Evolutionary conservation across 441 rosid species (phyloP).

Genomic region (Codiaeum variegatum): DNA sequence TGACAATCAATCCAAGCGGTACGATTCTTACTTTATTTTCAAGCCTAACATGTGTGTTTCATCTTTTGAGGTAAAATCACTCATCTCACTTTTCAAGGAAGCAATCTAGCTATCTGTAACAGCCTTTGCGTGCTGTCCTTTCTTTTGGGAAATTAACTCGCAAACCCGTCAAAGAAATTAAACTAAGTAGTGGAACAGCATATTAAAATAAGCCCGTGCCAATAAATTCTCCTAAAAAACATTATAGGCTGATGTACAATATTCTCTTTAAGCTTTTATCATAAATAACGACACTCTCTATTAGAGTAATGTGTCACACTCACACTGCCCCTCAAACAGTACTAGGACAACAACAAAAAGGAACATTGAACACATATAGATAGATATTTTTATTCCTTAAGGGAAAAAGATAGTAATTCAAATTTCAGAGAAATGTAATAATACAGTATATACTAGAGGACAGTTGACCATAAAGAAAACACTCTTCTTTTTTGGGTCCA

Average conservation of each 20-base stretch:
- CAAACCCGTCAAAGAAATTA: no score
- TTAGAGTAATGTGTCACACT: not conserved
- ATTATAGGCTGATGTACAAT: not conserved
- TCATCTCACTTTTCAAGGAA: no score
- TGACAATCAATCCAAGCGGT: no score
- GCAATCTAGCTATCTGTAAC: no score
- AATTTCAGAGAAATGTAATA: not conserved
- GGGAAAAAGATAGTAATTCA: not conserved
- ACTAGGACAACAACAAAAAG: not conserved
- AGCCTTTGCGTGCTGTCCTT: no score
- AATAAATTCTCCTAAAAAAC: not conserved
- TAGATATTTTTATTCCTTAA: not conserved
- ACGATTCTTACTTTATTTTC: no score
- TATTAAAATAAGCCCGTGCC: not conserved
- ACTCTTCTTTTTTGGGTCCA: not conserved
- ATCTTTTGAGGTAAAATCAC: no score
- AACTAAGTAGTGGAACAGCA: not conserved
- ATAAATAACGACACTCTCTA: not conserved
- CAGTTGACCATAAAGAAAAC: not conserved
- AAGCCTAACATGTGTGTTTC: no score
- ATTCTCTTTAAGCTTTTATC: not conserved
- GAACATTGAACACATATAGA: not conserved
- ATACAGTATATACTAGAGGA: not conserved
- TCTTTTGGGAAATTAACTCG: no score
- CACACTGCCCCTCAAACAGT: not conserved